Conservation (phyloP, 73 alveolate genomes). For the Stentor coeruleus region DNA sequence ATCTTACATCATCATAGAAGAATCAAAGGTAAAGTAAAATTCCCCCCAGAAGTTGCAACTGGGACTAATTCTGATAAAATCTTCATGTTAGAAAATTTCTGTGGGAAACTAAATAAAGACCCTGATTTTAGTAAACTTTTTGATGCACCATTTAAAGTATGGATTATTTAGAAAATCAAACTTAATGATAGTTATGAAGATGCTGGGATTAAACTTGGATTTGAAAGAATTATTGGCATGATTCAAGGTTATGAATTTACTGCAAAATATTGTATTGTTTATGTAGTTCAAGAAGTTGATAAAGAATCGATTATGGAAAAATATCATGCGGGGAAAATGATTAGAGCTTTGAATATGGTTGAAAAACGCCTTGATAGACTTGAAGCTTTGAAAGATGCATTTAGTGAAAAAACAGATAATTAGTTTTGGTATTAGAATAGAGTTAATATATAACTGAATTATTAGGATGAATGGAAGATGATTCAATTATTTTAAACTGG, state of each 20-base stretch:
- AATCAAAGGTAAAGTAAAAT: no score
- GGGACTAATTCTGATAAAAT: not conserved
- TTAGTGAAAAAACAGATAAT: not conserved
- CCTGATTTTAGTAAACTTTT: not conserved
- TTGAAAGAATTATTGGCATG: not conserved
- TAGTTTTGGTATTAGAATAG: no score
- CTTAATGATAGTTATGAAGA: not conserved
- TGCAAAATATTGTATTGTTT: not conserved
- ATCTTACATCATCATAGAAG: no score
- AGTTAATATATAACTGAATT: no score
- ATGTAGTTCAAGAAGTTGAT: not conserved
- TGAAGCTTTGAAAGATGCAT: not conserved
- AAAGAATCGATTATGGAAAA: not conserved
- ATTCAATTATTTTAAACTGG: no score
- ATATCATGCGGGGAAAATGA: not conserved
- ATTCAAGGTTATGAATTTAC: slow-evolving; percentile 7
- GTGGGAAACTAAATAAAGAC: not conserved
- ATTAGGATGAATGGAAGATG: no score
- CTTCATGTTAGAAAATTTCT: not conserved
- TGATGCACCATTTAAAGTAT: not conserved
- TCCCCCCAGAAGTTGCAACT: not conserved
- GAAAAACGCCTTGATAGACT: not conserved
- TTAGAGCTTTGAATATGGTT: not conserved
- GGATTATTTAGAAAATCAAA: not conserved
- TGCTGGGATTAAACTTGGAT: slow-evolving; percentile 6